phyloP scores from a whole-genome alignment of 345 rosid species.

The Acer campestre region DNA sequence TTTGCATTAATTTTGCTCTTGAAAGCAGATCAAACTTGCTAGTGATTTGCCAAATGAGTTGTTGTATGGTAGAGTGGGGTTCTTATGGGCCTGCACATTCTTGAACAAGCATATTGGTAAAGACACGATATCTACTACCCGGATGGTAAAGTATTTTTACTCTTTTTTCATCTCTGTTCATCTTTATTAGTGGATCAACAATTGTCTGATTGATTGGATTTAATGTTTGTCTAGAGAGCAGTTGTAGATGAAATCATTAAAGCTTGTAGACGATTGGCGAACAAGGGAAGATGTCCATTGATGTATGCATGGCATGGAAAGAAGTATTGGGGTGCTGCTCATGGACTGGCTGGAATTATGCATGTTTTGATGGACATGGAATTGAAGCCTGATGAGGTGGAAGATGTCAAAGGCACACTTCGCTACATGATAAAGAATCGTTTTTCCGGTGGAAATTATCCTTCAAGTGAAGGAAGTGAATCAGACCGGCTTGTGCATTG shows the following conservation, averaged over 20 bases:
- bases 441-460: conserved; percentile 69
- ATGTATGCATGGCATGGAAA: conserved; percentile 84
- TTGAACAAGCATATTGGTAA: too few species aligned
- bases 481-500: conserved; percentile 66
- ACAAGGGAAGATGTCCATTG: conserved; percentile 53
- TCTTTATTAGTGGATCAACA: background rate
- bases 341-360: conserved; percentile 76
- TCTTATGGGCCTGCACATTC: too few species aligned
- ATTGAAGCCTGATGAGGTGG: conserved; percentile 57
- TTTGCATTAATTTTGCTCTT: background rate
- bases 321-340: conserved; percentile 79
- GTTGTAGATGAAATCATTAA: conserved; percentile 53
- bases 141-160: conserved; percentile 30
- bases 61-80: background rate
- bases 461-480: conserved; percentile 56
- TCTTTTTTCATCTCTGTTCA: background rate
- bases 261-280: conserved; percentile 49
- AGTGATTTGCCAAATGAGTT: conserved; percentile 56
- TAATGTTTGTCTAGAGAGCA: conserved; percentile 39
- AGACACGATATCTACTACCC: too few species aligned
- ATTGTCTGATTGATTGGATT: conserved; percentile 4
- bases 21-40: conserved; percentile 52
- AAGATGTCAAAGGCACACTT: conserved; percentile 65
- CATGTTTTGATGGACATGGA: conserved; percentile 67
- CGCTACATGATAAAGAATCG: conserved; percentile 55